A percentile compares a stretch with the other conserved stretches of the same genome.
phyloP scores from a whole-genome alignment of 768 basidiomycete genomes.

The Hygrocybe coccinea region DNA sequence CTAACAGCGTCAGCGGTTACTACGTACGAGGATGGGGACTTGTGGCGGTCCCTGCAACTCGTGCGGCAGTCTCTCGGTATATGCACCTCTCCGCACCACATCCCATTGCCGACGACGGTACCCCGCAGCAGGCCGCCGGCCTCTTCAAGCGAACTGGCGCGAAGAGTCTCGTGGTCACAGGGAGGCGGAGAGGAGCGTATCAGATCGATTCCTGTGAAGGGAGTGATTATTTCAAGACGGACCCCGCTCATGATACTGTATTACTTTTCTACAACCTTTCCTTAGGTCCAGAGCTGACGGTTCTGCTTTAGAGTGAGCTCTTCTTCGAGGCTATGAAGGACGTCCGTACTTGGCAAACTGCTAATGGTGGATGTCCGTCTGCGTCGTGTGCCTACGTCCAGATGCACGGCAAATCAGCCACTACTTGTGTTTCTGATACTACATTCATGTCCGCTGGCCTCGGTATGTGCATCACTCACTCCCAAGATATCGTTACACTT shows the following conservation, averaged over 20 bases:
- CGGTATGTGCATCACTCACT: conserved; percentile 24
- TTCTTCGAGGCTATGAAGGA: conserved; percentile 38
- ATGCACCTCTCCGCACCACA: conserved; percentile 46
- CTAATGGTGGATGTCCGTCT: conserved; percentile 35
- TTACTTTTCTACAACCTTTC: conserved; percentile 3
- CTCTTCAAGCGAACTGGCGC: conserved; percentile 37
- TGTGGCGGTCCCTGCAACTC: conserved; percentile 29
- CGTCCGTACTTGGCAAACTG: conserved; percentile 39
- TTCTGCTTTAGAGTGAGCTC: conserved; percentile 34
- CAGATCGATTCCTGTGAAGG: conserved; percentile 10
- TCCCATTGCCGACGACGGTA: conserved; percentile 36
- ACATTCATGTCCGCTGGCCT: conserved; percentile 46
- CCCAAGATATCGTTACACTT: not conserved
- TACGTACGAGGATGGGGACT: conserved; percentile 37
- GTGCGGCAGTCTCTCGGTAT: conserved; percentile 19
- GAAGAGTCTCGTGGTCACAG: conserved; percentile 40
- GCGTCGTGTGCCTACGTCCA: conserved; percentile 43
- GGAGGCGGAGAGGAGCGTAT: conserved; percentile 36
- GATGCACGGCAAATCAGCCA: conserved; percentile 41
- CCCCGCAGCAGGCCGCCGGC: conserved; percentile 37
- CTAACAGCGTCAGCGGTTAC: conserved; percentile 9
- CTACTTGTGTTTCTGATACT: conserved; percentile 36
- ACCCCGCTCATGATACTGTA: conserved; percentile 45
- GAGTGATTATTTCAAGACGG: conserved; percentile 38
- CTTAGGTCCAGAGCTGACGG: not conserved